Conservation (phyloP, 768 basidiomycete genomes). For the Cyclocybe cylindracea region DNA sequence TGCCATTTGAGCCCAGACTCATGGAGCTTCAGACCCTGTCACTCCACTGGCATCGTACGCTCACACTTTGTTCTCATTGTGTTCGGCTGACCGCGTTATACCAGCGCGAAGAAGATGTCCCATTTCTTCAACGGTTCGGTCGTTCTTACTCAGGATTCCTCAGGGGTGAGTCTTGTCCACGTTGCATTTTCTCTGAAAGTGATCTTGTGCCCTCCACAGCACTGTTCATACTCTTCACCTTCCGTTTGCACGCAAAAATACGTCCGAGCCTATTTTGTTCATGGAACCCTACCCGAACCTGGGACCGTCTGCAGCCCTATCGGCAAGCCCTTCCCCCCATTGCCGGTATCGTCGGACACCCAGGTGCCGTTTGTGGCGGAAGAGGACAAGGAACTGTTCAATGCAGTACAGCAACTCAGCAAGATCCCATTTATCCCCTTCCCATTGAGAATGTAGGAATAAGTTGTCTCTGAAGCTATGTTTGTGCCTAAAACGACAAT, state of each 20-base stretch:
- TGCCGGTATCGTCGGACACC: neutral
- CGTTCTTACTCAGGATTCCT: slow-evolving; percentile 41
- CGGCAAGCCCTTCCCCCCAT: slow-evolving; percentile 23
- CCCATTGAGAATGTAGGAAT: too few species aligned
- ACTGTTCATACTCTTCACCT: slow-evolving; percentile 31
- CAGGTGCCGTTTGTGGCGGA: neutral
- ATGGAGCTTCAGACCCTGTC: slow-evolving; percentile 26
- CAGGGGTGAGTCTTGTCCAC: slow-evolving; percentile 29
- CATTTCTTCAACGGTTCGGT: slow-evolving; percentile 34
- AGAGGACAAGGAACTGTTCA: neutral
- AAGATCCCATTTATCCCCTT: neutral
- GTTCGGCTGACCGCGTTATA: neutral
- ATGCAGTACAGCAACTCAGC: slow-evolving; percentile 10
- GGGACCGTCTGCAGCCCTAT: slow-evolving; percentile 41
- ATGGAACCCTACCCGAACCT: slow-evolving; percentile 39
- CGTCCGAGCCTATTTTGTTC: slow-evolving; percentile 39
- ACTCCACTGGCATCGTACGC: slow-evolving; percentile 28
- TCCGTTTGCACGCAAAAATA: slow-evolving; percentile 34
- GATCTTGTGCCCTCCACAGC: slow-evolving; percentile 19
- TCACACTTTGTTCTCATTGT: slow-evolving; percentile 17
- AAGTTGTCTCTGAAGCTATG: too few species aligned
- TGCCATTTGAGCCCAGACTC: neutral
- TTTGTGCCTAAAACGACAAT: too few species aligned
- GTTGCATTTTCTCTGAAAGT: too few species aligned
- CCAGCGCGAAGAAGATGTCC: slow-evolving; percentile 40